Evolutionary conservation across 1,284 basidiomycete species (phyloP).

Genomic region (Ceratobasidium sp.): DNA sequence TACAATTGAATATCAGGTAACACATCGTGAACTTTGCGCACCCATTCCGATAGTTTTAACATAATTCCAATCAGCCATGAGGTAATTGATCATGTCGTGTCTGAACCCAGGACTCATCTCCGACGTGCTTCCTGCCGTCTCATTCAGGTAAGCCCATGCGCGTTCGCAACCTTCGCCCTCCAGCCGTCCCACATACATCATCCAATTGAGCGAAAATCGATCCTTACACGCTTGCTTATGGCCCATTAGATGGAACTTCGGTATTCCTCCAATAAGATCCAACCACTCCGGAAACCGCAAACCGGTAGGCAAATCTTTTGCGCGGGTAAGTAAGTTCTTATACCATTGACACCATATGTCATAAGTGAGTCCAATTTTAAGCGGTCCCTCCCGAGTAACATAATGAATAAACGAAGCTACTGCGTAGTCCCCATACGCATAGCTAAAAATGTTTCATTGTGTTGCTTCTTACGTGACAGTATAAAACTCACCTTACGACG

Average conservation of each 20-base stretch:
- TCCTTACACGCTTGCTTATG: neutral
- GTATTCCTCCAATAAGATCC: neutral
- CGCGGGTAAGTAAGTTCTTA: neutral
- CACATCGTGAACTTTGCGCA: neutral
- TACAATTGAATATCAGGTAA: neutral
- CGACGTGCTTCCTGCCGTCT: slow-evolving; percentile 14
- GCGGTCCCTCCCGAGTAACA: neutral
- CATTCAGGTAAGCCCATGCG: slow-evolving; percentile 11
- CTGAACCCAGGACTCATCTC: slow-evolving; percentile 19
- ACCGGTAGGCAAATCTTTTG: neutral
- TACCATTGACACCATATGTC: slow-evolving; percentile 29
- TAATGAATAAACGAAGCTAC: neutral
- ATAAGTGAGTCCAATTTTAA: slow-evolving; percentile 1
- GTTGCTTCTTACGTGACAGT: too few relatives aligned
- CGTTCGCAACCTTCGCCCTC: slow-evolving; percentile 24
- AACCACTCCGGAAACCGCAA: neutral
- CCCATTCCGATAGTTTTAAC: slow-evolving; percentile 2
- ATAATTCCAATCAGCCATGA: slow-evolving; percentile 15
- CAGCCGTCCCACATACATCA: neutral
- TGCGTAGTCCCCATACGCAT: slow-evolving; percentile 11
- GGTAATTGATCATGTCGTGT: neutral
- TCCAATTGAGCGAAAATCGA: slow-evolving; percentile 12
- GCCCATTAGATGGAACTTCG: slow-evolving; percentile 8
- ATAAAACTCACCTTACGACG: too few relatives aligned
- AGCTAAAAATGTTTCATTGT: neutral